Evolutionary conservation across 2,329 filamentous ascomycete species (phyloP).

Genomic region (Dactylellina haptotyla): DNA sequence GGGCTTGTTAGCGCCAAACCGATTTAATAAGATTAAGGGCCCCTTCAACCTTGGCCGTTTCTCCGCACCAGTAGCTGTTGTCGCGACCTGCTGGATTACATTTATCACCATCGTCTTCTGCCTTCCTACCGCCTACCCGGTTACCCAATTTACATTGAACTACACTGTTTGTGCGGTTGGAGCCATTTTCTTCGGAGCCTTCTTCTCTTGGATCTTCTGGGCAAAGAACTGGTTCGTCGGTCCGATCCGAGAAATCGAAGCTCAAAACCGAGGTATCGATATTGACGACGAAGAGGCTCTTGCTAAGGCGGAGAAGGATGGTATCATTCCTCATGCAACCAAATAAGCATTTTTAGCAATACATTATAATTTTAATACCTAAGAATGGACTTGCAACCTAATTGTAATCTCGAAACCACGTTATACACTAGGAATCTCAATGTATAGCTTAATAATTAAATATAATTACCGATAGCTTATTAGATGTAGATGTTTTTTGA

Average conservation of each 20-base stretch:
- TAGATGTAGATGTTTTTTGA: too few species aligned
- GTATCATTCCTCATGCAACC: slow-evolving; percentile 33
- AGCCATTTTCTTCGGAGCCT: slow-evolving; percentile 66
- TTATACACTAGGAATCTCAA: too few species aligned
- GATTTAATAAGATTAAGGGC: slow-evolving; percentile 67
- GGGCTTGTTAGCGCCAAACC: slow-evolving; percentile 66
- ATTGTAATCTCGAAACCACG: too few species aligned
- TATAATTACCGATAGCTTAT: too few species aligned
- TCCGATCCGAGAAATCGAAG: slow-evolving; percentile 67
- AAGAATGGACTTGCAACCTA: too few species aligned
- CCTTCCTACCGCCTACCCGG: slow-evolving; percentile 68
- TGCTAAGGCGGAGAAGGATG: slow-evolving; percentile 61
- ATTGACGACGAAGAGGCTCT: slow-evolving; percentile 64
- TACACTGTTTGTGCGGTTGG: slow-evolving; percentile 71
- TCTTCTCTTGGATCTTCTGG: slow-evolving; percentile 67
- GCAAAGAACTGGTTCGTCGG: slow-evolving; percentile 69
- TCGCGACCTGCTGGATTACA: slow-evolving; percentile 66
- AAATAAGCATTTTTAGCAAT: slow-evolving; percentile 11
- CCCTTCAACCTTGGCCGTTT: slow-evolving; percentile 67
- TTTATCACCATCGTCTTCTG: slow-evolving; percentile 71
- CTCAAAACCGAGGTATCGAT: slow-evolving; percentile 66
- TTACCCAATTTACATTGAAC: slow-evolving; percentile 69
- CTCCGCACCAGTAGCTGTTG: slow-evolving; percentile 65
- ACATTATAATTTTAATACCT: neutral
- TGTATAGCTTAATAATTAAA: too few species aligned